Evolutionary conservation across 1,284 basidiomycete species (phyloP), one percentile per base, ranked within the genome.

Genomic region (Puccinia horiana): DNA sequence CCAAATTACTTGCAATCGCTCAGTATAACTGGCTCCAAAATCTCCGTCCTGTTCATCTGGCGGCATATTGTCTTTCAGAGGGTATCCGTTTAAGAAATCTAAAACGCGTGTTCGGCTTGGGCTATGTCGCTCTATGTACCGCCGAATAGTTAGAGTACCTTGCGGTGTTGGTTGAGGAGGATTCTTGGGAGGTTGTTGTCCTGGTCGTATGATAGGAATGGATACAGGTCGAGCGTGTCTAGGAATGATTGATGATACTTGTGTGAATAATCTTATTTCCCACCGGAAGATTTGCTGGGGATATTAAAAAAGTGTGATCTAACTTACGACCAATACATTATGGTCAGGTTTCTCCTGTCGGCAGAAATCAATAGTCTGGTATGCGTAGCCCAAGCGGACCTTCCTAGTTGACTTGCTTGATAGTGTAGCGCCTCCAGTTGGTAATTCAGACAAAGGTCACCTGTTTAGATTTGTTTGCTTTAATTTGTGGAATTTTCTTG

Each of bases 281-380:
- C 23, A 58, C 9, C 56, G 40, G 61, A 49, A 70, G 12, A 69
- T 11, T 35, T 37, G 9, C 4, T 42, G 12, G 23, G 16, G 35
- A 40, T 18, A 61, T 29, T 69, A 8, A 52, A 3, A 37, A 37
- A 20, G 14, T 1, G 23, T 37, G 63, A 20, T n/a, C 12, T 12
- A n/a, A 67, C 80, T 49, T 67, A 81, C 80, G 47, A 58, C 80
- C 80, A 81, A 35, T 81, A 81, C 47, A 63, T 56, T 67, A 81
- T 75, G 14, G 70, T 75, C 26, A 81, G 29, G 47, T 37, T 81
- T 32, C 49, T 75, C 42, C 72, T 35, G 47, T 81, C 80, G 37
- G 70, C 20, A 5, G 69, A 37, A 23, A 81, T 72, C 52, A 58
- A 65, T 8, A 81, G 23, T 29, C 61, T 63, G 44, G 72, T 69